These are phyloP conservation scores for Trichomonascus vanleenenianus DNA, from an alignment of 805 yeast genomes.

Conservation along the genomic window DNA sequence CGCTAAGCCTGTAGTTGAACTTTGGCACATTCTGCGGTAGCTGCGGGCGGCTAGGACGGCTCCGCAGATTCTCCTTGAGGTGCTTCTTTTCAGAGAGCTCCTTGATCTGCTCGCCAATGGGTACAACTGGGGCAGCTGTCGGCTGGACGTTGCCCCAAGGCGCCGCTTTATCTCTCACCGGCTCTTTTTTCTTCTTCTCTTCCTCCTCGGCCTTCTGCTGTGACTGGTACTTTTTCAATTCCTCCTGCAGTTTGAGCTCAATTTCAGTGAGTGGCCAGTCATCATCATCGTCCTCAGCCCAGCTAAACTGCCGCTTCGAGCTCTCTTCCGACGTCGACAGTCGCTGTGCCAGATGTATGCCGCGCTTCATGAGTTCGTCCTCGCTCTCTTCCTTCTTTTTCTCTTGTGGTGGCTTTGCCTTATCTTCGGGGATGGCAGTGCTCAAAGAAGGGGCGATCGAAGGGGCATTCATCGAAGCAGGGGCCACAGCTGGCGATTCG, in stretches of 20 bases:
- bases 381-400: conserved; percentile 20
- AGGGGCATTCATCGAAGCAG: neutral
- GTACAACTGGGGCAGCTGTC: conserved; percentile 10
- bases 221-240: neutral
- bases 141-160: conserved; percentile 14
- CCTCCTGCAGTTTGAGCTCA: conserved; percentile 2
- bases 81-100: conserved; percentile 15
- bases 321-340: conserved; percentile 19
- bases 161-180: conserved; percentile 6
- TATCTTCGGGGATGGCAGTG: too few species aligned
- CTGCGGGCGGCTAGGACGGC: conserved; percentile 4
- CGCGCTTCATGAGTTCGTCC: conserved; percentile 29
- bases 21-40: conserved; percentile 5
- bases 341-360: conserved; percentile 29
- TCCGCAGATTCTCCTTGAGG: conserved; percentile 6
- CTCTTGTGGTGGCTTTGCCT: neutral
- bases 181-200: neutral
- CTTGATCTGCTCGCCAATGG: conserved; percentile 20
- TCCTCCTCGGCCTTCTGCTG: neutral
- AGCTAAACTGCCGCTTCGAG: conserved; percentile 22
- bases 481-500: neutral
- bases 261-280: conserved; percentile 15
- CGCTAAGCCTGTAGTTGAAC: conserved; percentile 6
- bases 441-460: too few species aligned
- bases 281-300: conserved; percentile 34